phyloP scores from a whole-genome alignment of 345 rosid species.

The Corchorus capsularis region DNA sequence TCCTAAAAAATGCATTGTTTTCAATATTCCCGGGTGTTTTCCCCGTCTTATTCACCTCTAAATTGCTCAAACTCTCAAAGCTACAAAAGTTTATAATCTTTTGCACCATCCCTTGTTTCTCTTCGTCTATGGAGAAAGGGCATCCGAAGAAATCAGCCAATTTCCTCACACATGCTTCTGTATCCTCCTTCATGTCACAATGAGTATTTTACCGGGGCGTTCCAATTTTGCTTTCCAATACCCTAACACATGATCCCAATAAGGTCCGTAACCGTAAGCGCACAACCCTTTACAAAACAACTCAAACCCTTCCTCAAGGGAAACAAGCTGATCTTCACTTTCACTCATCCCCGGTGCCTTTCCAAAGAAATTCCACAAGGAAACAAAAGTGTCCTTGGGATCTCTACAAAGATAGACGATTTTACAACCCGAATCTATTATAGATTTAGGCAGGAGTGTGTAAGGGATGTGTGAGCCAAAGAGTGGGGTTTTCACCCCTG shows the following conservation, averaged over 20 bases:
- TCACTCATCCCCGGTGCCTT: not conserved
- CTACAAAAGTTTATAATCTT: conserved; percentile 32
- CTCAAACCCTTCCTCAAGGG: conserved; percentile 15
- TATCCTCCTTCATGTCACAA: conserved; percentile 24
- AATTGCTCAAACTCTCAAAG: conserved; percentile 30
- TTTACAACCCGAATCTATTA: not conserved
- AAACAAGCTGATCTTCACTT: not conserved
- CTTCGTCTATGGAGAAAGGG: conserved; percentile 24
- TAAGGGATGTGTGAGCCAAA: conserved; percentile 13
- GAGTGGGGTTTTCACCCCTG: not conserved
- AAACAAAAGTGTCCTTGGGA: not conserved
- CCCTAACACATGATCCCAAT: conserved; percentile 16
- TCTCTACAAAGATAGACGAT: not conserved
- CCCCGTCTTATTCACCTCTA: conserved; percentile 32
- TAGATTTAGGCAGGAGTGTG: conserved; percentile 13
- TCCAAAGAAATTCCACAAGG: not conserved
- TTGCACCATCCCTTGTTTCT: conserved; percentile 14
- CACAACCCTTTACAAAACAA: conserved; percentile 16
- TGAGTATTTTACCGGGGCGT: not conserved
- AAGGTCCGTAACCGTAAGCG: not conserved
- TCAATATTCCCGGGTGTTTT: too few relatives aligned
- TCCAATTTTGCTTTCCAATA: conserved; percentile 16
- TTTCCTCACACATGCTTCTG: conserved; percentile 13
- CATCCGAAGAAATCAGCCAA: conserved; percentile 35
- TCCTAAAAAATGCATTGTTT: conserved; percentile 2